Percentiles rank a stretch among this genome's conserved stretches.
Evolutionary conservation across 2,329 filamentous ascomycete genomes (phyloP).

Genomic region (Colletotrichum destructivum): DNA sequence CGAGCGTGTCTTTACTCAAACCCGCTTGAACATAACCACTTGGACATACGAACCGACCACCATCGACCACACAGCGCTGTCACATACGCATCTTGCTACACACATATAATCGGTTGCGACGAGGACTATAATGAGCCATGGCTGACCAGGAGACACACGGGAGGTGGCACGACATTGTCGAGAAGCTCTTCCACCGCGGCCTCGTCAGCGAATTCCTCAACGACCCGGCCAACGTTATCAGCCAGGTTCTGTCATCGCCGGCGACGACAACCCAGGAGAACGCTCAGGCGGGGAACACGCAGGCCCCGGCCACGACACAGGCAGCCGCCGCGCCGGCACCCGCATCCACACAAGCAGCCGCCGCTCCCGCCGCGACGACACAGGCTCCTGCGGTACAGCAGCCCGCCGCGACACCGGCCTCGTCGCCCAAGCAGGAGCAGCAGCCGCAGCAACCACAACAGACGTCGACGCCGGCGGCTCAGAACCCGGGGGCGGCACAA

Average conservation of each 20-base stretch:
- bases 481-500: background rate
- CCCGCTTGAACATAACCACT: background rate
- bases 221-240: constrained; percentile 16
- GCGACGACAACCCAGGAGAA: constrained; percentile 26
- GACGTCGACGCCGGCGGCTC: background rate
- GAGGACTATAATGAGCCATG: constrained; percentile 33
- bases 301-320: constrained; percentile 6
- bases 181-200: constrained; percentile 21
- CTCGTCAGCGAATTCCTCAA: constrained; percentile 29
- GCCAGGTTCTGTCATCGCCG: constrained; percentile 33
- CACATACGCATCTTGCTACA: background rate
- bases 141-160: constrained; percentile 24
- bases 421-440: constrained; percentile 16
- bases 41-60: background rate
- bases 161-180: constrained; percentile 10
- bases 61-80: no score
- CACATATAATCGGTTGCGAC: background rate
- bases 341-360: constrained; percentile 22
- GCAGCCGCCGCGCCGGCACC: constrained; percentile 16
- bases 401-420: constrained; percentile 9
- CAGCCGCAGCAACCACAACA: constrained; percentile 12
- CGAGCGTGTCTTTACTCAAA: background rate
- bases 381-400: background rate
- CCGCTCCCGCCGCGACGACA: constrained; percentile 9
- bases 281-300: constrained; percentile 1